phyloP scores from a whole-genome alignment of 2,329 filamentous ascomycete genomes.

The Fusarium napiforme region DNA sequence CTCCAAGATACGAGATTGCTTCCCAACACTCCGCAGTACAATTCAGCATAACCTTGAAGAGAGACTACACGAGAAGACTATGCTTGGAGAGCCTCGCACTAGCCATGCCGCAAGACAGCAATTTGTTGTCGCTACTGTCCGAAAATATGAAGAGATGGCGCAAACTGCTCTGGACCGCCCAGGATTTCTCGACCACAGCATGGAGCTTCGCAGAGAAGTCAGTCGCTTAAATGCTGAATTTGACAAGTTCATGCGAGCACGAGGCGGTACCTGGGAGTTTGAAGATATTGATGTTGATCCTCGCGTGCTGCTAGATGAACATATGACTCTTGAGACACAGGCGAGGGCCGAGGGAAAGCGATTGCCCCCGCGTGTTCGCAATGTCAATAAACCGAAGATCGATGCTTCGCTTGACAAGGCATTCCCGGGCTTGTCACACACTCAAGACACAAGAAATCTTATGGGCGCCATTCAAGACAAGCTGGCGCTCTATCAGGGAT shows the following conservation, averaged over 20 bases:
- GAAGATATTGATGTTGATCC: constrained; percentile 38
- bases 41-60: constrained; percentile 38
- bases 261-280: constrained; percentile 45
- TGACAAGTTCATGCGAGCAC: constrained; percentile 40
- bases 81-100: constrained; percentile 44
- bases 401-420: not conserved
- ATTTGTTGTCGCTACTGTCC: constrained; percentile 42
- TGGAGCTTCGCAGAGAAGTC: constrained; percentile 44
- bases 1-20: constrained; percentile 50
- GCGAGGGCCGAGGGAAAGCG: not conserved
- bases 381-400: not conserved
- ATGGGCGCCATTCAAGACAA: constrained; percentile 39
- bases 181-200: constrained; percentile 27
- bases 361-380: not conserved
- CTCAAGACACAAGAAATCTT: constrained; percentile 1
- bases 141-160: constrained; percentile 38
- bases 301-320: not conserved
- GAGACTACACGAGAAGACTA: constrained; percentile 7
- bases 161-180: constrained; percentile 41
- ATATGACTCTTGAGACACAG: not conserved
- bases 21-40: constrained; percentile 43
- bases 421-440: constrained; percentile 5
- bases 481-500: constrained; percentile 44
- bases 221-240: constrained; percentile 40
- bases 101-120: constrained; percentile 37